Conservation (phyloP, 23 red algal species). For the Gracilariopsis chorda region DNA sequence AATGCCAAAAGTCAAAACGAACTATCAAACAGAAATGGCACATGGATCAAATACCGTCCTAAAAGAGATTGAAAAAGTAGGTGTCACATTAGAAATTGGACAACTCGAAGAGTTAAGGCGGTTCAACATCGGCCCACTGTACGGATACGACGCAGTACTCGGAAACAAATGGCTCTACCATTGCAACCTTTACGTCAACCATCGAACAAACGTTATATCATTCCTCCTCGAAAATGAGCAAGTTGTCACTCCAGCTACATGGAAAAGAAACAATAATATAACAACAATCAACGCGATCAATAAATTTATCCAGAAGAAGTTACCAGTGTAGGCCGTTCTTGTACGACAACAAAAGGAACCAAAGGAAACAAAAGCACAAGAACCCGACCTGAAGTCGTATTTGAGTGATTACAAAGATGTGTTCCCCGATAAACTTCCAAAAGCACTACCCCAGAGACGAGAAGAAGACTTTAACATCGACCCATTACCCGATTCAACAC, state of each 20-base stretch:
- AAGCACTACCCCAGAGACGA: constrained; percentile 3
- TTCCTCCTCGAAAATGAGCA: neutral
- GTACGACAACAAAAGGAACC: neutral
- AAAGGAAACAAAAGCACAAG: neutral
- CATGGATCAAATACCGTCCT: neutral
- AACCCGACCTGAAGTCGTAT: neutral
- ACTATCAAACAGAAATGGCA: neutral
- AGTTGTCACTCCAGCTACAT: neutral
- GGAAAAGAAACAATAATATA: neutral
- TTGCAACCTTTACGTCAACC: neutral
- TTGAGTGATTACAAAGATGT: neutral
- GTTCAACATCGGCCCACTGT: neutral
- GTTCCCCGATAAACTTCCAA: constrained; percentile 12
- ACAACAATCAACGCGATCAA: neutral
- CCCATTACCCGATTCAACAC: neutral
- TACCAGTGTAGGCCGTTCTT: neutral
- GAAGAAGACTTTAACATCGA: constrained; percentile 4
- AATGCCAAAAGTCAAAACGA: neutral
- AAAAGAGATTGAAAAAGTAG: neutral
- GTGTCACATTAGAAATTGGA: neutral
- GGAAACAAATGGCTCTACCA: neutral
- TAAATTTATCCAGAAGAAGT: neutral
- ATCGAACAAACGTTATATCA: neutral
- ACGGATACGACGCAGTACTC: constrained; percentile 20
- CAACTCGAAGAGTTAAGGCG: neutral